phyloP scores from a whole-genome alignment of 2,329 filamentous ascomycete genomes.

The Paraconiothyrium sp. region DNA sequence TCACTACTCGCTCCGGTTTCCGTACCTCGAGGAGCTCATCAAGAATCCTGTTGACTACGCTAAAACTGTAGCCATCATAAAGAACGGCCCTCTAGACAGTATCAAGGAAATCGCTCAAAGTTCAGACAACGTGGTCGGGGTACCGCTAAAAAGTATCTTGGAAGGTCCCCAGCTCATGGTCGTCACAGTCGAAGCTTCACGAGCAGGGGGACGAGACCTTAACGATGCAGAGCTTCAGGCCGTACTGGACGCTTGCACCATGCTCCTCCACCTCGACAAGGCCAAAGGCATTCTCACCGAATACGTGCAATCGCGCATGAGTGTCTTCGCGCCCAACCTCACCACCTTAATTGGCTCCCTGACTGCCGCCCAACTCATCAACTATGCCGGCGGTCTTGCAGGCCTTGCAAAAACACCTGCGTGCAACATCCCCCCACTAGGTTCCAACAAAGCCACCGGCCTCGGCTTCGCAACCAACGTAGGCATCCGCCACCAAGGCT shows the following conservation, averaged over 20 bases:
- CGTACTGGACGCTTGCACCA: conserved; percentile 82
- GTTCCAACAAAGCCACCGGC: conserved; percentile 84
- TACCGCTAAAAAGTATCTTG: conserved; percentile 80
- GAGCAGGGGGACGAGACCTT: conserved; percentile 82
- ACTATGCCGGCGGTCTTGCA: conserved; percentile 87
- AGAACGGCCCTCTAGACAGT: conserved; percentile 89
- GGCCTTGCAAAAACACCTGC: conserved; percentile 91
- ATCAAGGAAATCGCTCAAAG: conserved; percentile 83
- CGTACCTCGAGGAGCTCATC: conserved; percentile 89
- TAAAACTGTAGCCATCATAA: conserved; percentile 91
- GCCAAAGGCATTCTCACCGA: conserved; percentile 88
- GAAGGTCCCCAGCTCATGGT: conserved; percentile 94
- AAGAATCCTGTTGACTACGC: conserved; percentile 94
- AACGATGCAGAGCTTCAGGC: conserved; percentile 76
- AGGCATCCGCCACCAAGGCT: conserved; percentile 89
- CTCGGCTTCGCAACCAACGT: conserved; percentile 92
- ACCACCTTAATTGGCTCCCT: conserved; percentile 90
- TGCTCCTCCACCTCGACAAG: conserved; percentile 85
- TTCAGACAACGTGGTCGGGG: conserved; percentile 79
- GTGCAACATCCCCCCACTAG: conserved; percentile 90
- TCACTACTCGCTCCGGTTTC: conserved; percentile 93
- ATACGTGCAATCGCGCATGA: conserved; percentile 98
- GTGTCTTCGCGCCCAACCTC: conserved; percentile 91
- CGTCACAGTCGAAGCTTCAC: conserved; percentile 92
- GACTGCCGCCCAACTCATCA: conserved; percentile 95